Base-by-base conservation (phyloP, 2,329 filamentous ascomycete genomes). In the Raffaelea arxii region DNA sequence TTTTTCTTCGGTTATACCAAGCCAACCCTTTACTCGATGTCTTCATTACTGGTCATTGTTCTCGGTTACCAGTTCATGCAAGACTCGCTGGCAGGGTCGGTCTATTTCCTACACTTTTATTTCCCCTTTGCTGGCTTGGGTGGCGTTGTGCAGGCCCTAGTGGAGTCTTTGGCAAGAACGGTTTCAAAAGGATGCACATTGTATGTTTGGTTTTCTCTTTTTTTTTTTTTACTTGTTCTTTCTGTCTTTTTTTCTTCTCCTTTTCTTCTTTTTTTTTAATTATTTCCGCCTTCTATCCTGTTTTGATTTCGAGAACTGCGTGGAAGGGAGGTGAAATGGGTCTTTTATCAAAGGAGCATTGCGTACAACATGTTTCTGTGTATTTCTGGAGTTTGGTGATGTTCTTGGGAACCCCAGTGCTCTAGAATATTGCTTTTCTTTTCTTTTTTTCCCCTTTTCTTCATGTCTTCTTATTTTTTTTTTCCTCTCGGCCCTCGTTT, bases 381-480 rank as follows among this genome's bases (percentile, higher is more conserved):
- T n/a, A 36, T 36, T 7, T 36, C 32, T 36, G 6, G 32, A 10
- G 27, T 32, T 16, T 10, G 62, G 69, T 97, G 44, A 96, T 97
- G 61, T 90, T 96, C n/a, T 63, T 94, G 63, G 86, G 90, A 71
- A 16, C 7, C 32, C 6, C 16, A 66, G 80, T 60, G 24, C 6
- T 37, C 2, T 23, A 14, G n/a, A 11, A 7, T 6, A 6, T 7
- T 36, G 6, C 12, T 39, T 21, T 41, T 21, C 25, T 25, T 24
- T 41, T 24, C 32, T 51, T 41, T 47, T 60, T 32, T 55, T 18
- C 9, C 9, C 5, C 16, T 40, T 32, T 9, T 6, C 11, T 41
- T 44, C 27, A 9, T 30, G 16, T 6, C 11, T 41, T 44, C 27
- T 30, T 30, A 30, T 30, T 54, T 19, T 11, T 11, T 5, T 7